Evolutionary conservation across 1,284 basidiomycete species (phyloP), one percentile per base, ranked within the genome.

Genomic region (Apiotrichum mycotoxinovorans): DNA sequence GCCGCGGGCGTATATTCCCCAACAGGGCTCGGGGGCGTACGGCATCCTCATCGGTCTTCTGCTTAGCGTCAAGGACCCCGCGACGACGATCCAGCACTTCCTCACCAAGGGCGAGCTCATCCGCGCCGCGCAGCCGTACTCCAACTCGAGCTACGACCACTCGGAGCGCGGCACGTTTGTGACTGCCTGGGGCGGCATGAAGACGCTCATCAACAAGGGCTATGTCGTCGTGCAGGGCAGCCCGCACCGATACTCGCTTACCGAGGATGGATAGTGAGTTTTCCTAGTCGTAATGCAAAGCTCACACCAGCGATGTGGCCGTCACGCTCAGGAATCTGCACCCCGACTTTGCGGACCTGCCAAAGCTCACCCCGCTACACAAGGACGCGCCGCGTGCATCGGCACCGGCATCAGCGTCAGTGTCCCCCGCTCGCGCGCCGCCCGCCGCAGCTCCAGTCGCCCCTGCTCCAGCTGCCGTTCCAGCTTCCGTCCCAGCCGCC

Each of bases 101-200:
- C 56, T 74, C 12, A 74, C 74, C 11, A 72, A 73, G 50, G 58
- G 61, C 7, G 74, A 76, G 59, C 51, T 78, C 20, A 67, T 74
- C 4, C 57, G 66, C 5, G 62, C 54, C 12, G 71, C 70, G 10
- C 70, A 73, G 51, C 62, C 64, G 7, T 72, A 68, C 58, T 72
- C 66, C 34, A 71, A 72, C 40, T 51, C 61, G 22, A 70, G 68
- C 48, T 76, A 74, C 54, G 69, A 71, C 22, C 68, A 71, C 40
- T 58, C 64, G 17, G 73, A 75, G 53, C 70, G 67, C 43, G 74
- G 74, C 0, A 66, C 62, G 0, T 71, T 68, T 52, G 67, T 66
- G 30, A 76, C 73, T 1, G 74, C 74, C 17, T 77, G 75, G 75
- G 69, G 56, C 44, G 63, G 65, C 9, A 74, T 75, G 70, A 76